These are phyloP conservation scores for Croton laevigatus DNA, from an alignment of 441 rosid genomes.

Conservation along the genomic window DNA sequence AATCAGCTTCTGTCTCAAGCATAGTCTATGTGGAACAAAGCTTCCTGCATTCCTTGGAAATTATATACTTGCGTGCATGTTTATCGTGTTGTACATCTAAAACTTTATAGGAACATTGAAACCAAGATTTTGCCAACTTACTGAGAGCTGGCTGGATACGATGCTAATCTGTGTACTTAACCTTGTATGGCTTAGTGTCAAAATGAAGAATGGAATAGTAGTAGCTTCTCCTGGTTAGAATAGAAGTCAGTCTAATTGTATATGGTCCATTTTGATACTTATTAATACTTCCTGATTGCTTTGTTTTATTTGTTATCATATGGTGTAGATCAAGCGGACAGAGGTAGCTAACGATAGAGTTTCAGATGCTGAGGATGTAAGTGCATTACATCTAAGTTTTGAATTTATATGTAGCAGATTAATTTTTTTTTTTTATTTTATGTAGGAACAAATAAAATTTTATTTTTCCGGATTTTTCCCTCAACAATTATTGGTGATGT, in stretches of 20 bases:
- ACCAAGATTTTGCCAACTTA: not conserved
- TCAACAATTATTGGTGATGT: not conserved
- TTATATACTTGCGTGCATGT: not conserved
- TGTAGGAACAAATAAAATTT: not conserved
- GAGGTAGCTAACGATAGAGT: constrained; percentile 42
- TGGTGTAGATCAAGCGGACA: constrained; percentile 46
- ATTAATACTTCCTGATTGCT: not conserved
- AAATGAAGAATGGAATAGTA: not conserved
- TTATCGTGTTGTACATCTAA: not conserved
- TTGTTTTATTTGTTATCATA: constrained; percentile 16
- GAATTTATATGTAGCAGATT: not conserved
- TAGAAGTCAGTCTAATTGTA: too few relatives aligned
- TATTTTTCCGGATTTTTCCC: too few relatives aligned
- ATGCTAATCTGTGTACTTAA: not conserved
- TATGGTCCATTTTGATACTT: not conserved
- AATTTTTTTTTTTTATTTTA: not conserved
- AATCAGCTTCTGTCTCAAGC: not conserved
- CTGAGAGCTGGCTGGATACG: not conserved
- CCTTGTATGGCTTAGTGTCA: not conserved
- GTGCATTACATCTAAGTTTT: not conserved
- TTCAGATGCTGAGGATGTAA: constrained; percentile 54
- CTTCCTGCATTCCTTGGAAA: not conserved
- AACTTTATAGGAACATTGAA: not conserved
- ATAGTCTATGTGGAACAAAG: not conserved
- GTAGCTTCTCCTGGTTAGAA: not conserved